Conservation (phyloP, 2,329 filamentous ascomycete species). For the Epichloe glyceriae region DNA sequence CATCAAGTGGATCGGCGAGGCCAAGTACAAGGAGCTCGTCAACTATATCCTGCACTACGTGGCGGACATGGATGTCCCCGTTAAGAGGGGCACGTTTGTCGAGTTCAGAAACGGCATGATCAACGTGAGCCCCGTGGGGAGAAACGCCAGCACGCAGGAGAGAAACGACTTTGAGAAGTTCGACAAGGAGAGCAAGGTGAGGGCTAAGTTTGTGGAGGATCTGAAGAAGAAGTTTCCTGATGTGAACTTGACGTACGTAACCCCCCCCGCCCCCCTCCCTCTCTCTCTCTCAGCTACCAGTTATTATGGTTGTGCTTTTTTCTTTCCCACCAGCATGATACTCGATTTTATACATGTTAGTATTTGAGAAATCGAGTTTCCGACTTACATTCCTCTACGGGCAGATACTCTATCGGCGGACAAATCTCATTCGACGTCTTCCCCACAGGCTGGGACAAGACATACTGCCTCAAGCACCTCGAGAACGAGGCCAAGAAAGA, state of each 20-base stretch:
- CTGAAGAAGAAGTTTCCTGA: constrained; percentile 74
- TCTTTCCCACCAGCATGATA: not conserved
- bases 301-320: not conserved
- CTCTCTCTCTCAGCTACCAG: too few species aligned
- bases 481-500: constrained; percentile 62
- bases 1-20: constrained; percentile 83
- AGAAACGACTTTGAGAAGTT: constrained; percentile 70
- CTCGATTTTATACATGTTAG: not conserved
- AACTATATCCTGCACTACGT: constrained; percentile 70
- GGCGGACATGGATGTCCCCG: constrained; percentile 68
- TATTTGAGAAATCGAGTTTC: too few species aligned
- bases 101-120: constrained; percentile 90
- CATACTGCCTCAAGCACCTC: constrained; percentile 82
- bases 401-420: constrained; percentile 82
- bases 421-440: constrained; percentile 99
- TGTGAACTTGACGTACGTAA: constrained; percentile 59
- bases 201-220: constrained; percentile 61
- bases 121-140: constrained; percentile 71
- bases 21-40: constrained; percentile 63
- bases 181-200: constrained; percentile 65
- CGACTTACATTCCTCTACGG: too few species aligned
- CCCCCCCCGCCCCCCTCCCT: too few species aligned
- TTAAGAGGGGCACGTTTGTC: constrained; percentile 75
- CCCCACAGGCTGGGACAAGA: constrained; percentile 96
- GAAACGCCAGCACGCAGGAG: constrained; percentile 74